Evolutionary conservation across 768 basidiomycete species (phyloP).

Genomic region (Candolleomyces aberdarensis): DNA sequence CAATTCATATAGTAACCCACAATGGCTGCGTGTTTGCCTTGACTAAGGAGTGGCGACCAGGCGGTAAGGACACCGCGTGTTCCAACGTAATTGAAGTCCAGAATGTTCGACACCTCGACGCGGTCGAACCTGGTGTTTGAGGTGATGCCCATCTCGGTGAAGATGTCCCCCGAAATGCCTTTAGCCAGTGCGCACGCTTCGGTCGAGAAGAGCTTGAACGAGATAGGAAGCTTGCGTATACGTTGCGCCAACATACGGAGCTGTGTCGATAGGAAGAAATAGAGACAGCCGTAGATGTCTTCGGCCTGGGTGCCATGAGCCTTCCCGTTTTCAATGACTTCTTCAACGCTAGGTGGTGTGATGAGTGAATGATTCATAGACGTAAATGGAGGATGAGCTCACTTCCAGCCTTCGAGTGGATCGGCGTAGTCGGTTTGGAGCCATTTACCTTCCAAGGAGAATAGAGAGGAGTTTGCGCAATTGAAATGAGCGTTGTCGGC

Average conservation of each 20-base stretch:
- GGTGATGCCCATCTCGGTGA: constrained; percentile 18
- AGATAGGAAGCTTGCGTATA: constrained; percentile 28
- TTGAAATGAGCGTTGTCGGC: constrained; percentile 39
- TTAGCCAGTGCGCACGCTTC: constrained; percentile 32
- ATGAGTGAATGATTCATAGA: not conserved
- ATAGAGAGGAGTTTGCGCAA: constrained; percentile 37
- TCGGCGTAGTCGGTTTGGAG: constrained; percentile 36
- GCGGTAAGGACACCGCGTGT: constrained; percentile 25
- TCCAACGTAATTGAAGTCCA: constrained; percentile 42
- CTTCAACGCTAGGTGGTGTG: constrained; percentile 23
- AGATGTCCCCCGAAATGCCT: constrained; percentile 15
- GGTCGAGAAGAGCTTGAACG: constrained; percentile 26
- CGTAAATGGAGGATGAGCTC: constrained; percentile 11
- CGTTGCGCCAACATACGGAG: constrained; percentile 34
- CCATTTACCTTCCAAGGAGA: constrained; percentile 34
- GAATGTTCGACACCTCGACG: constrained; percentile 47
- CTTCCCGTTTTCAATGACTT: constrained; percentile 32
- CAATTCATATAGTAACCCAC: constrained; percentile 44
- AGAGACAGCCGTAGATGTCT: constrained; percentile 50
- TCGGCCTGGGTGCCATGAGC: constrained; percentile 34
- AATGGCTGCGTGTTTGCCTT: constrained; percentile 24
- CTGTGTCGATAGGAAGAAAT: constrained; percentile 41
- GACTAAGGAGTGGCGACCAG: constrained; percentile 37
- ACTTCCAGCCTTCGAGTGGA: constrained; percentile 46
- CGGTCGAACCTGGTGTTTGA: constrained; percentile 36